Percentiles rank a stretch among this genome's conserved stretches.
phyloP scores from a whole-genome alignment of 2,329 filamentous ascomycete species.

The Conoideocrella luteorostrata region DNA sequence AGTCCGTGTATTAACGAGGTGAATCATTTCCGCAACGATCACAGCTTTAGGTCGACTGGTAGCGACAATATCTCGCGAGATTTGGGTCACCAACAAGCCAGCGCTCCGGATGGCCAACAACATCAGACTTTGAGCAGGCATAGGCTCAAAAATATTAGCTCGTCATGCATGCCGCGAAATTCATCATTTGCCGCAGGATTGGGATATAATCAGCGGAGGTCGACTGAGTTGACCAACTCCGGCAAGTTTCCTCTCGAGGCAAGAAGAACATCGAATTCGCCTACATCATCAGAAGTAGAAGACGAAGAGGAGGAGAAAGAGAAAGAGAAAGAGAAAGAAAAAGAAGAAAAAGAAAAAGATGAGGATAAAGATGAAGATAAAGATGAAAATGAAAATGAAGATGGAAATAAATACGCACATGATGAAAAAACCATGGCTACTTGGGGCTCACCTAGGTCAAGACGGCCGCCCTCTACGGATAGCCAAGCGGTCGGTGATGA shows the following conservation, averaged over 20 bases:
- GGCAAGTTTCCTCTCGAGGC: too few relatives aligned
- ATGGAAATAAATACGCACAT: too few relatives aligned
- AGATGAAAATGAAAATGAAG: neutral
- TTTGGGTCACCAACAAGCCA: neutral
- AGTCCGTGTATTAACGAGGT: neutral
- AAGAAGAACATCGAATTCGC: too few relatives aligned
- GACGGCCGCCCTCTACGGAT: neutral
- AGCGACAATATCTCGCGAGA: neutral
- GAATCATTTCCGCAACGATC: neutral
- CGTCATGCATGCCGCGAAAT: neutral
- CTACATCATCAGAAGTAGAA: too few relatives aligned
- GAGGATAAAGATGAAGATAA: too few relatives aligned
- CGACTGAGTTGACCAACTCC: too few relatives aligned
- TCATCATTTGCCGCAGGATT: neutral
- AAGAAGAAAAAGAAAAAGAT: too few relatives aligned
- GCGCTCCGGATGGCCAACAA: neutral
- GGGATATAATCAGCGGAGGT: too few relatives aligned
- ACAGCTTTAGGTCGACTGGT: neutral
- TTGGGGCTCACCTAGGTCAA: conserved; percentile 1
- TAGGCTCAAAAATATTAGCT: neutral
- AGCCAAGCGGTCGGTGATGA: neutral
- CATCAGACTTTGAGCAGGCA: neutral
- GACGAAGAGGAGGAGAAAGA: too few relatives aligned
- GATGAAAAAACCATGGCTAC: conserved; percentile 3
- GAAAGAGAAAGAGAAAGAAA: too few relatives aligned